phyloP scores from a whole-genome alignment of 129 eudicot species.

The Artemisia annua region DNA sequence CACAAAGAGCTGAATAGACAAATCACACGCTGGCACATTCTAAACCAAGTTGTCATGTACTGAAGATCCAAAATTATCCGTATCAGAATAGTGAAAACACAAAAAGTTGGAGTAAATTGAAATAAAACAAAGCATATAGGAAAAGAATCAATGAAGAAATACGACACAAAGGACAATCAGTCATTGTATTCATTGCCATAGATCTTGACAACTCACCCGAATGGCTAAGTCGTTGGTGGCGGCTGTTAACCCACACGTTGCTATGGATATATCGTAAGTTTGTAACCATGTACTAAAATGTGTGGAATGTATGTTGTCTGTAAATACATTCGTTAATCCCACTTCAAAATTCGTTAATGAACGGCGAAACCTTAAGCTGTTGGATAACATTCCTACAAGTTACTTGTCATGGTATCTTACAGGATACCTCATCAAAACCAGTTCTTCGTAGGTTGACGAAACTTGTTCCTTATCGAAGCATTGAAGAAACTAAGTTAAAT shows the following conservation, averaged over 20 bases:
- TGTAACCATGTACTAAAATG: constrained; percentile 5
- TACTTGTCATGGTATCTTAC: not conserved
- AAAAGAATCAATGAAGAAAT: constrained; percentile 18
- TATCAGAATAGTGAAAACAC: not conserved
- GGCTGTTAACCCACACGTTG: constrained; percentile 7
- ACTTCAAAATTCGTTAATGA: not conserved
- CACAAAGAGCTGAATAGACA: not conserved
- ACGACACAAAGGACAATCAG: constrained; percentile 27
- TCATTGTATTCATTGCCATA: constrained; percentile 6
- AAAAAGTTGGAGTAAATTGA: not conserved
- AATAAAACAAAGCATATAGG: constrained; percentile 7
- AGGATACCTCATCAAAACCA: not conserved
- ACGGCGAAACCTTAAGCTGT: not conserved
- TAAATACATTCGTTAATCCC: not conserved
- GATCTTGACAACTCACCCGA: not conserved
- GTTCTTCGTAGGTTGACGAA: not conserved
- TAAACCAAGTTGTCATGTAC: constrained; percentile 13
- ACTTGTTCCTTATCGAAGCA: not conserved
- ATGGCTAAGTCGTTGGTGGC: not conserved
- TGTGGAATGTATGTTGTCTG: not conserved
- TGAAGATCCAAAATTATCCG: constrained; percentile 12
- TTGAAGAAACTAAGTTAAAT: not conserved
- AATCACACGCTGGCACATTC: constrained; percentile 12
- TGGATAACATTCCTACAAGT: not conserved
- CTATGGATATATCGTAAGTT: not conserved